Evolutionary conservation across 805 yeast genomes (phyloP), one percentile per base, ranked within the genome.

Genomic region (Candida coleopterorum): DNA sequence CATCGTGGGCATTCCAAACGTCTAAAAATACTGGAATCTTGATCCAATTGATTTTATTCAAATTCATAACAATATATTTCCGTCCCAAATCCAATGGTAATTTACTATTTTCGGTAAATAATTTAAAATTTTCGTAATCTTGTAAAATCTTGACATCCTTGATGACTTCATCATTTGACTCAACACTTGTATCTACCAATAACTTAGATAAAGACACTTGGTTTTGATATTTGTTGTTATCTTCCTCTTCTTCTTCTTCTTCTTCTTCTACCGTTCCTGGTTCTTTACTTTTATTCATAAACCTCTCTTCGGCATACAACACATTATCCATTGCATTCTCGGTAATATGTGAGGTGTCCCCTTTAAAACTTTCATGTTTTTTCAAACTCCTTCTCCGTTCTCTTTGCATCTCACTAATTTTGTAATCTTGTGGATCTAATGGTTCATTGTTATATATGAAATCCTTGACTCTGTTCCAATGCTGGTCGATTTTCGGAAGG

Each of bases 1-100:
- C 85, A 41, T 84, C 95, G 52, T 89, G 97, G 0, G 97, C 79
- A 55, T 88, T 87, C 50, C 82, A 65, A 12, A 81, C 72, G 43
- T 78, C 80, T 32, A 89, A 68, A 46, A 75, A 77, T 2, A 82
- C 80, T 0, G 93, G 84, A 29, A 85, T 72, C 52, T 89, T 86
- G 33, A 75, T 64, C 96, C 96, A 89, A 3, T 72, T 68, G 17
- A 90, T 54, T 15, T 56, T 48, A 55, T 85, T 84, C 52, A 89
- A 63, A 43, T 75, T 73, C 2, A 66, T 53, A 23, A 75, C 53
- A 25, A 81, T 79, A 11, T 47, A 46, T 27, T 38, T 40, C 42
- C 77, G 53, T 9, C 62, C 60, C 1, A 54, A 39, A 39, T 60
- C 67, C 38, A 74, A 44, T 6, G 69, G 60, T 23, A 67, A 49